Percentiles rank a stretch among this genome's conserved stretches.
Evolutionary conservation across 257 asterid species (phyloP).

Genomic region (Solanum clarkiae): DNA sequence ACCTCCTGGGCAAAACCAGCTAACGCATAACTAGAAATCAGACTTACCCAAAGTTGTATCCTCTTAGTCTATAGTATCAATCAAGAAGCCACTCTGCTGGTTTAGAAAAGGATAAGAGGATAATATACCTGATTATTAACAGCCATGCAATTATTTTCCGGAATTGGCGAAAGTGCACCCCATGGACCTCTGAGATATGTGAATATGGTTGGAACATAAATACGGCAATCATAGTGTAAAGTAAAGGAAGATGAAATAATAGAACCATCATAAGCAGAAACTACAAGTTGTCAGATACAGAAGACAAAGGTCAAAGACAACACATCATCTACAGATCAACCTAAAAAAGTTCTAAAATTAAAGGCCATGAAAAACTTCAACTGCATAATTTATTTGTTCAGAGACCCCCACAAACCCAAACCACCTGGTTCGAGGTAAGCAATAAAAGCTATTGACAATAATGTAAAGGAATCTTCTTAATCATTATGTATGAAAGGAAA

Average conservation of each 20-base stretch:
- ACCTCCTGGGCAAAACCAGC: not conserved
- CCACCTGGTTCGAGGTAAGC: not conserved
- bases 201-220: constrained; percentile 1
- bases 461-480: not conserved
- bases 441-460: not conserved
- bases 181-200: constrained; percentile 78
- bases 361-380: not conserved
- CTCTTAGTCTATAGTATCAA: not conserved
- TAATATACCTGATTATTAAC: constrained; percentile 54
- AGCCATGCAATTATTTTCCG: constrained; percentile 88
- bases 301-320: not conserved
- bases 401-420: not conserved
- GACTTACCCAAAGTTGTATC: not conserved
- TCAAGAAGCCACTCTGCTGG: not conserved
- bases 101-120: constrained; percentile 3
- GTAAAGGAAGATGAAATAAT: not conserved
- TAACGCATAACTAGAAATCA: not conserved
- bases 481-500: not conserved
- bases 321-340: not conserved
- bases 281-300: not conserved
- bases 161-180: constrained; percentile 94
- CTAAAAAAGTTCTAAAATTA: not conserved
- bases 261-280: not conserved
- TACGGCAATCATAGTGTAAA: not conserved
- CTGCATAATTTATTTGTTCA: not conserved